These are phyloP conservation scores for Candida broadrunensis DNA, from an alignment of 805 yeast species.

Conservation along the genomic window DNA sequence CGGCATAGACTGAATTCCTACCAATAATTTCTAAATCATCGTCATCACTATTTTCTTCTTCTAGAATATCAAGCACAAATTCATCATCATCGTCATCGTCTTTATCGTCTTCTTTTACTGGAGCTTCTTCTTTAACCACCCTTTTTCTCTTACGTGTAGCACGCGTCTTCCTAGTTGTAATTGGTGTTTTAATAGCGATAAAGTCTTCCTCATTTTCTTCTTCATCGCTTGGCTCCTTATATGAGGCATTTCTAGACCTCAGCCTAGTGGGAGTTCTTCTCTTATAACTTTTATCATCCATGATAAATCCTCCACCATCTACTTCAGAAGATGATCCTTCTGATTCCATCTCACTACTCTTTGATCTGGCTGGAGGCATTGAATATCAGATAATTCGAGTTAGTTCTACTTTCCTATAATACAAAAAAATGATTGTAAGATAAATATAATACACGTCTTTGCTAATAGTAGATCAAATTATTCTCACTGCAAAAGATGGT, in stretches of 20 bases:
- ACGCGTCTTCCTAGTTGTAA: conserved; percentile 9
- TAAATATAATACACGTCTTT: too few species aligned
- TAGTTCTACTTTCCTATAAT: background rate
- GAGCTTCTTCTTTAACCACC: conserved; percentile 1
- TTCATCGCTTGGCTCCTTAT: conserved; percentile 22
- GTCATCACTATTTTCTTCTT: conserved; percentile 7
- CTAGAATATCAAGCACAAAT: conserved; percentile 4
- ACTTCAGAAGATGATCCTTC: conserved; percentile 1
- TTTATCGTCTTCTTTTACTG: conserved; percentile 6
- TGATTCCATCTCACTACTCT: background rate
- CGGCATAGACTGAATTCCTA: conserved; percentile 9
- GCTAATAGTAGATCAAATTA: background rate
- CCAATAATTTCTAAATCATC: conserved; percentile 40
- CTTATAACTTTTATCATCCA: conserved; percentile 30
- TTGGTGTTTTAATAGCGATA: conserved; percentile 6
- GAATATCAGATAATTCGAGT: background rate
- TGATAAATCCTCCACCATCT: conserved; percentile 40
- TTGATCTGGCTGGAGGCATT: background rate
- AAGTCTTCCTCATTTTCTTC: conserved; percentile 10
- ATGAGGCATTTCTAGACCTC: conserved; percentile 13
- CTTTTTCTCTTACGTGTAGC: background rate
- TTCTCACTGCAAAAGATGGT: background rate
- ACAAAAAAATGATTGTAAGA: background rate
- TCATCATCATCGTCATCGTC: conserved; percentile 14
- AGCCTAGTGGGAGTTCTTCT: conserved; percentile 13